A percentile compares a stretch with the other conserved stretches of the same genome.
These are phyloP conservation scores for Coriolopsis trogii DNA, from an alignment of 1,284 basidiomycete species.

Conservation along the genomic window DNA sequence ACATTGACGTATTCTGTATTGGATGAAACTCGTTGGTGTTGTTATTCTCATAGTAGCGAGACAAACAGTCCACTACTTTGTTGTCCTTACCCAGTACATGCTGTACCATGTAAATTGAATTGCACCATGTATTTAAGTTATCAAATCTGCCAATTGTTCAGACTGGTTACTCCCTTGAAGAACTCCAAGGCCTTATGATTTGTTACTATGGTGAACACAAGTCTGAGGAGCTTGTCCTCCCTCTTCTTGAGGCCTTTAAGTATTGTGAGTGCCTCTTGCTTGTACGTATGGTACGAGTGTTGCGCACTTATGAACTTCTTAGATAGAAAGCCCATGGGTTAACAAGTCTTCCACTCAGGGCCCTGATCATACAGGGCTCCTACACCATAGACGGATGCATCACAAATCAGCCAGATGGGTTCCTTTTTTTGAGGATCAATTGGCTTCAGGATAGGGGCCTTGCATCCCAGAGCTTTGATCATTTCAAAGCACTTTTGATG, in stretches of 20 bases:
- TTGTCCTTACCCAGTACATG: slow-evolving; percentile 38
- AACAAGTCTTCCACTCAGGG: slow-evolving; percentile 36
- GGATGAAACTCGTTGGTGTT: slow-evolving; percentile 19
- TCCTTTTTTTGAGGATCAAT: slow-evolving; percentile 35
- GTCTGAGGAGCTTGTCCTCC: slow-evolving; percentile 38
- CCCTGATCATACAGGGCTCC: slow-evolving; percentile 44
- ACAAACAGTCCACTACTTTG: slow-evolving; percentile 37
- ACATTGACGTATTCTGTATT: slow-evolving; percentile 32
- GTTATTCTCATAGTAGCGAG: slow-evolving; percentile 36
- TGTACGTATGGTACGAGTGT: slow-evolving; percentile 38
- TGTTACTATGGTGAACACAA: slow-evolving; percentile 36
- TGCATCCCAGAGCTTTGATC: slow-evolving; percentile 37
- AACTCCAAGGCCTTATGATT: slow-evolving; percentile 42
- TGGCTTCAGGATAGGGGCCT: slow-evolving; percentile 35
- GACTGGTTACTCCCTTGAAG: slow-evolving; percentile 33
- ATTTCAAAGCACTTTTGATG: slow-evolving; percentile 39
- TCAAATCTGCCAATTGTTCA: slow-evolving; percentile 34
- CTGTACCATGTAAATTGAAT: slow-evolving; percentile 36
- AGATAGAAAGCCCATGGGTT: slow-evolving; percentile 43
- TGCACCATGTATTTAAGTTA: slow-evolving; percentile 40
- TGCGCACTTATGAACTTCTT: slow-evolving; percentile 44
- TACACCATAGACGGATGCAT: slow-evolving; percentile 41
- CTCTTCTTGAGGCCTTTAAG: slow-evolving; percentile 40
- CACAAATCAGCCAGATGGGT: slow-evolving; percentile 46
- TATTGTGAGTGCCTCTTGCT: slow-evolving; percentile 41